These are phyloP conservation scores for Corrigiola litoralis DNA, from an alignment of 179 eudicot genomes.

Conservation along the genomic window DNA sequence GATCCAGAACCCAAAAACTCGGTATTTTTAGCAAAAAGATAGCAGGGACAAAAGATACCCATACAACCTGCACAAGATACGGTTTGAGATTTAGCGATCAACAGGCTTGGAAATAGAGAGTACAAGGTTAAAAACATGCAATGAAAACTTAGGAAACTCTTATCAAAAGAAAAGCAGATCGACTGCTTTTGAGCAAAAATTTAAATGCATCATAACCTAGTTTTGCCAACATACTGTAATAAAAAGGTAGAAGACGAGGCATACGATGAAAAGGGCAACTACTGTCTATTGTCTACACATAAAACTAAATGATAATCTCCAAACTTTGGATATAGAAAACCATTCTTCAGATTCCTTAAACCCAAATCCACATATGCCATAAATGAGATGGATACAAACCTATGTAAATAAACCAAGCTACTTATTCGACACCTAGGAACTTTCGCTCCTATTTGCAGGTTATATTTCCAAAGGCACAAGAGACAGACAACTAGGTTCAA, in stretches of 20 bases:
- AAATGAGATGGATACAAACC: background rate
- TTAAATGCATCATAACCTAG: too few relatives aligned
- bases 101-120: background rate
- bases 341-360: background rate
- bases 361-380: background rate
- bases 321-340: background rate
- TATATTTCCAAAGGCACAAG: background rate
- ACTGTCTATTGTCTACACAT: background rate
- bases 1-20: conserved; percentile 74
- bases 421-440: background rate
- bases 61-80: conserved; percentile 47
- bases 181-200: too few relatives aligned
- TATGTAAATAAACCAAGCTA: background rate
- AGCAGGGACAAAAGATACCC: conserved; percentile 82
- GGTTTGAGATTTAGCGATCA: background rate
- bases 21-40: conserved; percentile 76
- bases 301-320: background rate
- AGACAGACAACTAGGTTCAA: background rate
- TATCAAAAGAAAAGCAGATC: too few relatives aligned
- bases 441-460: background rate
- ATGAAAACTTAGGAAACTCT: background rate
- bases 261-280: too few relatives aligned
- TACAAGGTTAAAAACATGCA: background rate
- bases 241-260: too few relatives aligned
- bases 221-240: too few relatives aligned